A percentile compares a stretch with the other conserved stretches of the same genome.
These are phyloP conservation scores for Russula vinacea DNA, from an alignment of 768 basidiomycete species.

Conservation along the genomic window DNA sequence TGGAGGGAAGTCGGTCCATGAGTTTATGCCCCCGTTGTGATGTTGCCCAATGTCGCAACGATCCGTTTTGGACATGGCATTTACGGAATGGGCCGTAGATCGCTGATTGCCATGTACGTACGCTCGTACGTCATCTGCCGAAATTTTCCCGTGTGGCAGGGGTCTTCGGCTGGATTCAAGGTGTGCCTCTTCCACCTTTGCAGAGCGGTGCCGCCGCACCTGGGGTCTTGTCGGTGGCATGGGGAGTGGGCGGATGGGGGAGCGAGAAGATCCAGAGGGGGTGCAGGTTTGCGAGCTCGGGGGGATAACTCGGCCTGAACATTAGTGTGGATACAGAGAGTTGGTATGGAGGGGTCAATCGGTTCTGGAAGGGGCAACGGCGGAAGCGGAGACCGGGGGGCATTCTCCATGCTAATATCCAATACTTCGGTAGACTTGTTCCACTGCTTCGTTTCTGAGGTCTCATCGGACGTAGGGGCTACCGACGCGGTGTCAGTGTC, in stretches of 20 bases:
- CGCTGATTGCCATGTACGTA: neutral
- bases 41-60: conserved; percentile 15
- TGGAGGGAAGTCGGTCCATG: conserved; percentile 24
- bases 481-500: neutral
- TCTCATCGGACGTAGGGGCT: neutral
- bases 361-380: conserved; percentile 11
- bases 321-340: conserved; percentile 12
- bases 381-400: neutral
- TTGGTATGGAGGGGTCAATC: conserved; percentile 14
- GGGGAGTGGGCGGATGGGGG: conserved; percentile 18
- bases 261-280: neutral
- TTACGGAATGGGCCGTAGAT: conserved; percentile 12
- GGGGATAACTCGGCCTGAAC: neutral
- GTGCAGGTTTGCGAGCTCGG: neutral
- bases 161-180: conserved; percentile 1
- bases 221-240: conserved; percentile 3
- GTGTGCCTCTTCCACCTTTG: conserved; percentile 11
- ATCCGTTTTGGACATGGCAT: neutral
- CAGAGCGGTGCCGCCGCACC: conserved; percentile 9
- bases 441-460: conserved; percentile 1
- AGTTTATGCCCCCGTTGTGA: conserved; percentile 15
- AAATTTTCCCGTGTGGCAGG: neutral
- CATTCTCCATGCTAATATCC: conserved; percentile 23
- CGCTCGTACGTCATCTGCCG: conserved; percentile 16
- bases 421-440: conserved; percentile 11